Conservation (phyloP, 192 early-diverging fungal species). For the Backusella sp. region DNA sequence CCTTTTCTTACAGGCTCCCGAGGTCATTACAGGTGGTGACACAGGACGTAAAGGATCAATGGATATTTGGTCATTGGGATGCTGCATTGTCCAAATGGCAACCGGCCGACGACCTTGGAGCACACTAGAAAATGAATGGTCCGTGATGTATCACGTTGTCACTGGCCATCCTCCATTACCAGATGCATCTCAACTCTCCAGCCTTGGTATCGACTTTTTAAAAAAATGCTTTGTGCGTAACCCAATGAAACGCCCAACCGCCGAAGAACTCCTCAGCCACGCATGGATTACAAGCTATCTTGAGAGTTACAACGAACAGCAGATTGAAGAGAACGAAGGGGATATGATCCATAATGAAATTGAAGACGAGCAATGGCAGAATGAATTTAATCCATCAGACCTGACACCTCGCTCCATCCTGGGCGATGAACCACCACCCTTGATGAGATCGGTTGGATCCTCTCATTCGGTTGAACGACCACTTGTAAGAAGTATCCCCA, state of each 20-base stretch:
- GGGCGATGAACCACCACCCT: neutral
- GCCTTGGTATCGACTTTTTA: constrained; percentile 73
- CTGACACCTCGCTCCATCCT: neutral
- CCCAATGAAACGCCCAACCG: constrained; percentile 67
- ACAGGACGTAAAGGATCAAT: constrained; percentile 75
- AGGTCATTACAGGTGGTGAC: constrained; percentile 80
- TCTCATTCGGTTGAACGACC: constrained; percentile 9
- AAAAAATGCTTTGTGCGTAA: constrained; percentile 76
- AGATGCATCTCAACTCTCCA: constrained; percentile 61
- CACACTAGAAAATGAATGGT: constrained; percentile 90
- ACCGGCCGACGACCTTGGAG: constrained; percentile 89
- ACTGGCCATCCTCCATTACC: constrained; percentile 78
- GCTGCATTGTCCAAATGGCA: constrained; percentile 89
- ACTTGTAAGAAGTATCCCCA: constrained; percentile 24
- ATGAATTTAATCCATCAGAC: neutral
- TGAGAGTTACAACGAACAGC: constrained; percentile 10
- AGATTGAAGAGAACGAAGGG: neutral
- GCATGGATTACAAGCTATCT: constrained; percentile 62
- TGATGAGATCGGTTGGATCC: neutral
- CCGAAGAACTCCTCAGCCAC: constrained; percentile 74
- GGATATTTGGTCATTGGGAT: constrained; percentile 93
- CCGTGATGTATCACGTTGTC: constrained; percentile 90
- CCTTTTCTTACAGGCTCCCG: constrained; percentile 64
- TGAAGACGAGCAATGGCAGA: neutral
- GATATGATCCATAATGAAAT: neutral